phyloP scores from a whole-genome alignment of 1,139 yeast species.

The Hansenula lynferdii region DNA sequence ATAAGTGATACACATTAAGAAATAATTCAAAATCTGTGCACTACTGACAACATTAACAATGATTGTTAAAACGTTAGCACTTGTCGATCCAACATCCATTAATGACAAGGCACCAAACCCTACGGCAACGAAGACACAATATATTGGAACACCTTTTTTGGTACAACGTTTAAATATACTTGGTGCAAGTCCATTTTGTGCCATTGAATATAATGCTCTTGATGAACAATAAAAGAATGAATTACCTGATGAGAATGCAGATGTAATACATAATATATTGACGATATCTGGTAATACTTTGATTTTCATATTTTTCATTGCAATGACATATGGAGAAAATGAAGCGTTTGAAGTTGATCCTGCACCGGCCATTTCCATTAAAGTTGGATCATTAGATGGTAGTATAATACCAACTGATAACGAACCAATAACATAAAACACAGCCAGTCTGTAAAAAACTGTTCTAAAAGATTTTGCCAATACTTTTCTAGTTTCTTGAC shows the following conservation, averaged over 20 bases:
- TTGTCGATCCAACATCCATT: constrained; percentile 45
- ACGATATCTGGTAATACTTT: constrained; percentile 51
- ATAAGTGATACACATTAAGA: constrained; percentile 55
- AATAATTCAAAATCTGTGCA: constrained; percentile 60
- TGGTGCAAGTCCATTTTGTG: constrained; percentile 58
- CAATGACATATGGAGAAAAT: constrained; percentile 53
- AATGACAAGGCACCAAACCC: constrained; percentile 26
- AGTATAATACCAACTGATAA: no score
- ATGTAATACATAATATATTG: constrained; percentile 47
- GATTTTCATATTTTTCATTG: constrained; percentile 42
- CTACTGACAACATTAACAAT: constrained; percentile 64
- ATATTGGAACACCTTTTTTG: constrained; percentile 51
- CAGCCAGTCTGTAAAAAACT: no score
- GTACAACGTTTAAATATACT: constrained; percentile 39
- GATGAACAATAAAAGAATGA: constrained; percentile 58
- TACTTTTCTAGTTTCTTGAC: no score
- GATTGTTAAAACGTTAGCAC: constrained; percentile 56
- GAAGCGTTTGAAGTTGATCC: no score
- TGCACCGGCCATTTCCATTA: no score
- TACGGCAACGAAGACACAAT: constrained; percentile 37
- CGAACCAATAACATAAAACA: no score
- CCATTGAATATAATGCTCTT: constrained; percentile 53
- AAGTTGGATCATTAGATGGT: no score
- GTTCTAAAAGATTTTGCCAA: no score
- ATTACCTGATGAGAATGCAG: constrained; percentile 62